Evolutionary conservation across 192 early-diverging fungal genomes (phyloP).

Genomic region (Martensiomyces pterosporus): DNA sequence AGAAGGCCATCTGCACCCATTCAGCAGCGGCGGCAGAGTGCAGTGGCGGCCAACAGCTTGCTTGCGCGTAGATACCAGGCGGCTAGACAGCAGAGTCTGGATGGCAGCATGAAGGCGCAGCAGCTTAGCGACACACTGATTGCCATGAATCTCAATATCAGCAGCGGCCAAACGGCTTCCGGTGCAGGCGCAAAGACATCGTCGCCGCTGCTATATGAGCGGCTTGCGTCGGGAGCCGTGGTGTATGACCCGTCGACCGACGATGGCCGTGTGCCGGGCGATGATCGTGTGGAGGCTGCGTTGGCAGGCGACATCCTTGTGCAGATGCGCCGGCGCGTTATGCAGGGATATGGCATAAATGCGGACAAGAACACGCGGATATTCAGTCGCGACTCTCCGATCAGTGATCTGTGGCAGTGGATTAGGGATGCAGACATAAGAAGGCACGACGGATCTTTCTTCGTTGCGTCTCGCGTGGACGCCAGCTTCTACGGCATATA

Average conservation of each 20-base stretch:
- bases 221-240: neutral
- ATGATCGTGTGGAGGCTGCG: constrained; percentile 3
- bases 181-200: constrained; percentile 2
- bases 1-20: too few relatives aligned
- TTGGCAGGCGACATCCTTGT: constrained; percentile 68
- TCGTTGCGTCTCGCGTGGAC: constrained; percentile 53
- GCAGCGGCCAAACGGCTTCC: constrained; percentile 5
- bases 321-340: constrained; percentile 72
- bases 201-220: constrained; percentile 8
- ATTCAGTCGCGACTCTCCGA: constrained; percentile 8
- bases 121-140: too few relatives aligned
- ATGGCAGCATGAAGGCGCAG: constrained; percentile 1
- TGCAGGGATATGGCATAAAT: constrained; percentile 74
- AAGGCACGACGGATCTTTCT: constrained; percentile 43
- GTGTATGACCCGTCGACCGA: constrained; percentile 13
- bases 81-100: constrained; percentile 5
- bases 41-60: neutral
- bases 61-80: constrained; percentile 5
- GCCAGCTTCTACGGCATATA: constrained; percentile 35
- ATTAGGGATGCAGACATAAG: constrained; percentile 52
- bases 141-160: constrained; percentile 1
- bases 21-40: neutral
- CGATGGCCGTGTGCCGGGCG: constrained; percentile 3
- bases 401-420: constrained; percentile 35
- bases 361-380: constrained; percentile 50